Base-by-base conservation (phyloP, 164 flowering plant species). In the Houttuynia cordata region DNA sequence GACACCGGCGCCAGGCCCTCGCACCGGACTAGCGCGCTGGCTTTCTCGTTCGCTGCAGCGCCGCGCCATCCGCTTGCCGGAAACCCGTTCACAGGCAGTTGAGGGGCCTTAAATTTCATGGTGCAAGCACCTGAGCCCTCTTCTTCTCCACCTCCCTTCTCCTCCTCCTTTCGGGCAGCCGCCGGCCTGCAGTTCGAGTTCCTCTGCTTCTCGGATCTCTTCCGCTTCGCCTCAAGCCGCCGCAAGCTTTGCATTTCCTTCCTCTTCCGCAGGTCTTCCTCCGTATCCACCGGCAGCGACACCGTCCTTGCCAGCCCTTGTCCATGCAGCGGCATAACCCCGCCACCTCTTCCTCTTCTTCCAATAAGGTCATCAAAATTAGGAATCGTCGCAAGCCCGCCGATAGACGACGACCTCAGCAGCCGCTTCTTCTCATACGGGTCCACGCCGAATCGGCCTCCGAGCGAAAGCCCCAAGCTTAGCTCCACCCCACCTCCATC, bases 361-460 rank as follows among this genome's bases (percentile, higher is more conserved):
- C 49, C 49, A 3, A 45, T 45, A 4, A 45, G 59, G 8, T 73
- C 78, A 8, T 78, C 83, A 3, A 78, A 86, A 34, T 79, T 69
- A 24, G 68, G 50, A 1, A 76, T 13, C 19, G 80, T 80, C 17
- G 80, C 66, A 13, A 78, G 53, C 12, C 81, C 81, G 0, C 80
- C 84, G 10, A 88, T 68, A 5, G 97, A 93, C 0, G 97, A 79
- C 2, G 96, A 83, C 21, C 96, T 63, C 1, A 64, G 50, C 12
- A 93, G 72, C 65, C 59, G 58, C 68, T 71, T 76, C 70, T 71
- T 76, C 24, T 77, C 67, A 10, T 60, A 67, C 37, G 76, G 80
- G 58, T 88, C 91, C 8, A 91, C 79, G 19, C 99, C 97, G 63
- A 93, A 93, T 60, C 85, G 70, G 9, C 99, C 97, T 0, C 91